Conservation (phyloP, 2,329 filamentous ascomycete genomes). For the Penicillium decumbens region DNA sequence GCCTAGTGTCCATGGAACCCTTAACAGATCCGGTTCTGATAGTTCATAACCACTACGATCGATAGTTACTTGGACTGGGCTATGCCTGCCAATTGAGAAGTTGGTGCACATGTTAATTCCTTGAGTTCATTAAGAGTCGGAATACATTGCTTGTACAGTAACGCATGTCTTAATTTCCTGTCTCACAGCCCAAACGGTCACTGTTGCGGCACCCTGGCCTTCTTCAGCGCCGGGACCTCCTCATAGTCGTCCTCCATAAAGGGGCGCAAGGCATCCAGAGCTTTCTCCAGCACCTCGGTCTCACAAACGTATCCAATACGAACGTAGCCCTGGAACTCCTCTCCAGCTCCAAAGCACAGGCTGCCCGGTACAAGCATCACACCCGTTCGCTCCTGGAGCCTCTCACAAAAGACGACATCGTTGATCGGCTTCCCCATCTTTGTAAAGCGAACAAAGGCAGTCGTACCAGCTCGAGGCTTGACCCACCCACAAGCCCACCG, state of each 20-base stretch:
- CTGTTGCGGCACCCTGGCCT: slow-evolving; percentile 13
- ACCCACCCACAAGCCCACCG: slow-evolving; percentile 63
- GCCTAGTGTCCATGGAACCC: background rate
- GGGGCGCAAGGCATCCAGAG: slow-evolving; percentile 52
- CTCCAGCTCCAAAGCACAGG: slow-evolving; percentile 63
- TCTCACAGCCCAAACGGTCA: background rate
- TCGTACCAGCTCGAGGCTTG: slow-evolving; percentile 73
- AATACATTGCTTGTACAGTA: background rate
- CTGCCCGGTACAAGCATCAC: slow-evolving; percentile 72
- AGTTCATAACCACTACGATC: background rate
- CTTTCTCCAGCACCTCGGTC: slow-evolving; percentile 64
- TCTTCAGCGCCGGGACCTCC: slow-evolving; percentile 41
- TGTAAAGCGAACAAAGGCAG: slow-evolving; percentile 68
- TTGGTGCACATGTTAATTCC: no score
- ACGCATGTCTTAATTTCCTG: background rate
- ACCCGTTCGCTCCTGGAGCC: slow-evolving; percentile 63
- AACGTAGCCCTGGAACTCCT: slow-evolving; percentile 69
- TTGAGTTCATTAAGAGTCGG: background rate
- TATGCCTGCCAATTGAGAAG: no score
- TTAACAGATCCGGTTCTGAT: background rate
- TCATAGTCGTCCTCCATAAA: slow-evolving; percentile 57
- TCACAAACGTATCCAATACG: slow-evolving; percentile 71
- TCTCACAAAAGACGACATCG: slow-evolving; percentile 66
- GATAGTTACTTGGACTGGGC: background rate
- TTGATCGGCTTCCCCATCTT: slow-evolving; percentile 61